Percentiles rank a stretch among this genome's conserved stretches.
Conservation (phyloP, 2,329 filamentous ascomycete genomes). For the Aspergillus viridinutans region DNA sequence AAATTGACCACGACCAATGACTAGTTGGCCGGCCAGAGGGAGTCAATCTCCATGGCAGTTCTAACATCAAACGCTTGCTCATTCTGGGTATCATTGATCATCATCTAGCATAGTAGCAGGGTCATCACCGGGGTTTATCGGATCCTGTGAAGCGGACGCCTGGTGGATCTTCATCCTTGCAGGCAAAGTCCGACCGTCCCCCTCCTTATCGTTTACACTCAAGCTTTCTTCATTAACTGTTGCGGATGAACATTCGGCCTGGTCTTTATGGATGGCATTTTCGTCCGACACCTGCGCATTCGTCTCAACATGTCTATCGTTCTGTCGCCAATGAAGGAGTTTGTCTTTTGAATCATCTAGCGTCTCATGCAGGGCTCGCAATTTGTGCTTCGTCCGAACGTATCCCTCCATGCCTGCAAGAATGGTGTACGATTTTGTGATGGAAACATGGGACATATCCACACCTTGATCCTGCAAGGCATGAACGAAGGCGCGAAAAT, state of each 20-base stretch:
- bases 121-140: background rate
- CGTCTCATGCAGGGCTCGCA: constrained; percentile 19
- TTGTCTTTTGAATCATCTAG: constrained; percentile 8
- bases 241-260: background rate
- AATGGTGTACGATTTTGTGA: constrained; percentile 77
- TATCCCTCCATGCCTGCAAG: constrained; percentile 80
- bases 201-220: background rate
- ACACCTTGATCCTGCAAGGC: constrained; percentile 68
- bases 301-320: background rate
- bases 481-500: constrained; percentile 77
- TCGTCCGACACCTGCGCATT: background rate
- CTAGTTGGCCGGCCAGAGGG: background rate
- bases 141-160: background rate
- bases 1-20: background rate
- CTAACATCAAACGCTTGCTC: background rate
- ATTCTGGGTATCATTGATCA: background rate
- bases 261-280: background rate
- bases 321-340: background rate
- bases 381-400: constrained; percentile 54
- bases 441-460: constrained; percentile 73
- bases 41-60: background rate
- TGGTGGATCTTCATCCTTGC: background rate
- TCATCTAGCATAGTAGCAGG: background rate
- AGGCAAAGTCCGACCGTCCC: background rate
- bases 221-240: background rate